A percentile compares a stretch with the other conserved stretches of the same genome.
Conservation (phyloP, 164 flowering plant genomes). For the Vitis amurensis region DNA sequence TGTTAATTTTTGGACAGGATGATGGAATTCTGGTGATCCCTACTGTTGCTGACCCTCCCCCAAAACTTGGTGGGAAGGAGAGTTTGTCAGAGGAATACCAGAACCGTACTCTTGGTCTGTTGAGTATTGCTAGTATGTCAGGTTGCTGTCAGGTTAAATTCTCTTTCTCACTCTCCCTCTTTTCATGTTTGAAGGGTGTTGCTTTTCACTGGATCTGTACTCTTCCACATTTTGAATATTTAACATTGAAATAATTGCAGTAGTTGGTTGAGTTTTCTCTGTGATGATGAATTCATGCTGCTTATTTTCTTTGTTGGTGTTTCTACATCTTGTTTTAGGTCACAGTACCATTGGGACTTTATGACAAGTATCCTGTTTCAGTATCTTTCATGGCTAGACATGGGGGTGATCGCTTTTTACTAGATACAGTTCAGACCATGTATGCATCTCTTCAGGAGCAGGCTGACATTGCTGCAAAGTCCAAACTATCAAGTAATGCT, state of each 20-base stretch:
- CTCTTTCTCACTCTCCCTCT: constrained; percentile 3
- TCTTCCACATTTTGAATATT: not conserved
- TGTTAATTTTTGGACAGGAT: constrained; percentile 45
- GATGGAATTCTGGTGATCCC: constrained; percentile 91
- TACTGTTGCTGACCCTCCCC: constrained; percentile 67
- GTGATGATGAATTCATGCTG: not conserved
- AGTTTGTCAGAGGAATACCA: constrained; percentile 57
- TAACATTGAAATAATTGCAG: not conserved
- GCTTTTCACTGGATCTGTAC: not conserved
- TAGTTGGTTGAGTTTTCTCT: not conserved
- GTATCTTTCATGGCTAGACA: constrained; percentile 84
- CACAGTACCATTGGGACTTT: constrained; percentile 73
- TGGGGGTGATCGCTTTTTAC: constrained; percentile 88
- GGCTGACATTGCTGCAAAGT: constrained; percentile 44
- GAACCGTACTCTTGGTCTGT: constrained; percentile 40
- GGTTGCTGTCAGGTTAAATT: constrained; percentile 90
- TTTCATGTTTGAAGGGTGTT: not conserved
- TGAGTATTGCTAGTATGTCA: constrained; percentile 80
- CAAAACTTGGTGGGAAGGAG: constrained; percentile 80
- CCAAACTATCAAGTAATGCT: constrained; percentile 42
- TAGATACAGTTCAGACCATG: constrained; percentile 71
- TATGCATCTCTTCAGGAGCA: constrained; percentile 70
- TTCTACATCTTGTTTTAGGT: constrained; percentile 44
- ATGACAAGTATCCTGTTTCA: constrained; percentile 81
- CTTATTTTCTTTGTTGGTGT: not conserved